These are phyloP conservation scores for Bremia lactucae DNA, from an alignment of 352 stramenopile genomes.

Conservation along the genomic window DNA sequence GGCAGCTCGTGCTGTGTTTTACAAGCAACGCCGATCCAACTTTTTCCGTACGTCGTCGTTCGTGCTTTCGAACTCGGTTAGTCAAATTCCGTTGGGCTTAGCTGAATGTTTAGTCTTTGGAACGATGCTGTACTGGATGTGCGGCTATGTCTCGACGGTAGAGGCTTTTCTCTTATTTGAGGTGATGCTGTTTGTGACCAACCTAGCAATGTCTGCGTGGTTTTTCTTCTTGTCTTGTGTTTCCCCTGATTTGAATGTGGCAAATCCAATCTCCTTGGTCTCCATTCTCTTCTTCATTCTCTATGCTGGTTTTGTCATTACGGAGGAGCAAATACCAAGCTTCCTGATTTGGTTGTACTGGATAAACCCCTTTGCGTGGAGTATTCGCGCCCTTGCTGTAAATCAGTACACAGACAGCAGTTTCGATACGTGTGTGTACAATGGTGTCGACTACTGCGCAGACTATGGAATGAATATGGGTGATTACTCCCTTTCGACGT, in stretches of 20 bases:
- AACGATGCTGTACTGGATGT: conserved; percentile 85
- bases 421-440: conserved; percentile 13
- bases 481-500: conserved; percentile 9
- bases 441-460: conserved; percentile 8
- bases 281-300: conserved; percentile 16
- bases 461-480: conserved; percentile 9
- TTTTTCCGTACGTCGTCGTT: conserved; percentile 84
- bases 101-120: conserved; percentile 42
- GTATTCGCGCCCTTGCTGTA: conserved; percentile 8
- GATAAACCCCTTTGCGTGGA: conserved; percentile 16
- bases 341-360: conserved; percentile 24
- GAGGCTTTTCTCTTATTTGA: conserved; percentile 71
- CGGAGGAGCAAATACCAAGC: conserved; percentile 16
- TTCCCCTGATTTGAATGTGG: conserved; percentile 13
- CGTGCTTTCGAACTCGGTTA: conserved; percentile 44
- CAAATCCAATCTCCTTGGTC: conserved; percentile 11
- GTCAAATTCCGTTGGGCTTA: conserved; percentile 64
- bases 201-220: conserved; percentile 43
- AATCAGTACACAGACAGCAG: conserved; percentile 15
- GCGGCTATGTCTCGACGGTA: conserved; percentile 48
- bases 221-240: conserved; percentile 15
- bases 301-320: conserved; percentile 15
- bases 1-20: conserved; percentile 79
- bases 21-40: conserved; percentile 83
- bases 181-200: conserved; percentile 61